phyloP scores from a whole-genome alignment of 176 grass and related monocot genomes.

The Aegilops umbellulata region DNA sequence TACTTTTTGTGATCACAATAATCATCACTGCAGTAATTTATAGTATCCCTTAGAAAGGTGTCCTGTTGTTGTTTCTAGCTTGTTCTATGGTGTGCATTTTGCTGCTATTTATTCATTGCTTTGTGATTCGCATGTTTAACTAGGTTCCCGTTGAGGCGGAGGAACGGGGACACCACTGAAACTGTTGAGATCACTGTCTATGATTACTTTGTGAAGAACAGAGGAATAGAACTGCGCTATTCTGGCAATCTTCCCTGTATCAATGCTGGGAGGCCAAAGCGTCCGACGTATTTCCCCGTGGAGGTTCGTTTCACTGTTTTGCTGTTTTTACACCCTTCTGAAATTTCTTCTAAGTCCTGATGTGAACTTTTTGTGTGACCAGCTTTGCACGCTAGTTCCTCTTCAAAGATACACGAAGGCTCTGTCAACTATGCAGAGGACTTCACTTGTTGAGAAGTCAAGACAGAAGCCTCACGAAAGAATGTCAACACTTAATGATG shows the following conservation, averaged over 20 bases:
- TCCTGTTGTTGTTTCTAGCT: neutral
- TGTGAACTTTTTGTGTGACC: conserved; percentile 20
- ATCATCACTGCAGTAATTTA: too few relatives aligned
- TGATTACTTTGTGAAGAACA: conserved; percentile 61
- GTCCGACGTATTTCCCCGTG: conserved; percentile 70
- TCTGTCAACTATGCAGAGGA: conserved; percentile 66
- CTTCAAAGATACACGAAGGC: conserved; percentile 89
- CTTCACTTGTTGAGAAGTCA: conserved; percentile 77
- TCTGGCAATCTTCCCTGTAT: conserved; percentile 75
- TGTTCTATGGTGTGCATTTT: neutral
- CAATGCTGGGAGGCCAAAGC: conserved; percentile 74
- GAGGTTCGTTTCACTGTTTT: conserved; percentile 48
- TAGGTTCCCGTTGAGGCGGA: conserved; percentile 55
- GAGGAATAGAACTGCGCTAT: conserved; percentile 58
- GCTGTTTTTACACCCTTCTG: neutral
- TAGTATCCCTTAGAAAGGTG: neutral
- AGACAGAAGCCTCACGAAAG: conserved; percentile 84
- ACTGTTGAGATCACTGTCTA: conserved; percentile 60
- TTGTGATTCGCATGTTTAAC: conserved; percentile 13
- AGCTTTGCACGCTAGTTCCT: conserved; percentile 69
- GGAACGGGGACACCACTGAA: conserved; percentile 33
- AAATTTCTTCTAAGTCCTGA: conserved; percentile 1
- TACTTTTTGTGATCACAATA: too few relatives aligned
- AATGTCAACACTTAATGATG: conserved; percentile 57
- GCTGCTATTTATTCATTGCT: conserved; percentile 8